These are phyloP conservation scores for Trifolium pratense DNA, from an alignment of 306 rosid genomes.

Conservation along the genomic window DNA sequence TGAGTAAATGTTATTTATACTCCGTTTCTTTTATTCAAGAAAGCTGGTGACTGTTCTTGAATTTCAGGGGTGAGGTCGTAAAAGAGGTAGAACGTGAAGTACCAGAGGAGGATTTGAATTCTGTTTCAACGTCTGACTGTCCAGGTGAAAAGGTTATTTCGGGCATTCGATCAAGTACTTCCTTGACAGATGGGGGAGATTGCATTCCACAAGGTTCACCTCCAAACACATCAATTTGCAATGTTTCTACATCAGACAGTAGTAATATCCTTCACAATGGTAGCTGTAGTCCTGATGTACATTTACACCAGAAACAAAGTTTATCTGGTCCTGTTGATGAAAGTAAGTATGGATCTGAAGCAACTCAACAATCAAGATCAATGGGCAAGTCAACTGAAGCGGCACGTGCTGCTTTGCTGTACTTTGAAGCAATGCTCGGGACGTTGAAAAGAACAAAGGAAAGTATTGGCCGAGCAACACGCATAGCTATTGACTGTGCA, in stretches of 20 bases:
- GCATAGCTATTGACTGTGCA: slow-evolving; percentile 91
- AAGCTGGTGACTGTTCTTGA: slow-evolving; percentile 27
- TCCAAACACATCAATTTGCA: slow-evolving; percentile 59
- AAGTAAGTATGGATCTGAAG: slow-evolving; percentile 55
- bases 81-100: slow-evolving; percentile 51
- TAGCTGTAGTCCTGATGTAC: slow-evolving; percentile 83
- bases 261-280: slow-evolving; percentile 70
- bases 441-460: slow-evolving; percentile 92
- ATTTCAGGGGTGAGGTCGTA: slow-evolving; percentile 55
- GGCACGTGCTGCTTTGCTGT: slow-evolving; percentile 65
- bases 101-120: slow-evolving; percentile 53
- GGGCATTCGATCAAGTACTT: slow-evolving; percentile 61
- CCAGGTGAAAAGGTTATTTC: slow-evolving; percentile 52
- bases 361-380: slow-evolving; percentile 61
- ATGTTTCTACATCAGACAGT: slow-evolving; percentile 72
- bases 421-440: slow-evolving; percentile 83
- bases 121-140: slow-evolving; percentile 55
- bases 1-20: neutral
- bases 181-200: slow-evolving; percentile 69
- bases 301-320: slow-evolving; percentile 57
- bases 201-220: slow-evolving; percentile 69
- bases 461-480: slow-evolving; percentile 96
- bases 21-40: slow-evolving; percentile 10
- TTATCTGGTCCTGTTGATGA: slow-evolving; percentile 52
- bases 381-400: slow-evolving; percentile 68